Conservation (phyloP, 768 basidiomycete species). For the Heimioporus sp. region DNA sequence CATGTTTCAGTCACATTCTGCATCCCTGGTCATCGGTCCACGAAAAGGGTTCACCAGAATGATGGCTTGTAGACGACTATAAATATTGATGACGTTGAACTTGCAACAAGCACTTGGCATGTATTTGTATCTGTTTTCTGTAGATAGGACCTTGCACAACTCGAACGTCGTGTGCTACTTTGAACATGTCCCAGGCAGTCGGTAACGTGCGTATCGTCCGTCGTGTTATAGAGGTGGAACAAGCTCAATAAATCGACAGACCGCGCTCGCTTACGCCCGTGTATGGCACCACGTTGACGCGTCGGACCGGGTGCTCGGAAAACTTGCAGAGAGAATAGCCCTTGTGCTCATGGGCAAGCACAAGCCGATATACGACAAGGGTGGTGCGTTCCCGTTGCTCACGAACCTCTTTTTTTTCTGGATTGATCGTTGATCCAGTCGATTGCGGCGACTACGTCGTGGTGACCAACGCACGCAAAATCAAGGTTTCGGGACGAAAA, state of each 20-base stretch:
- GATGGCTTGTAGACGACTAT: too few relatives aligned
- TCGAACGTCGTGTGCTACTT: neutral
- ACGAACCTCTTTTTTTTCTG: neutral
- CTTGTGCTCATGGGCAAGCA: conserved; percentile 98
- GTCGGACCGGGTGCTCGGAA: conserved; percentile 86
- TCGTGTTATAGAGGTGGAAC: neutral
- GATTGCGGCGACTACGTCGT: conserved; percentile 99
- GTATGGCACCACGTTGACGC: conserved; percentile 97
- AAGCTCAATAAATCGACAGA: conserved; percentile 46
- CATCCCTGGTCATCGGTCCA: too few relatives aligned
- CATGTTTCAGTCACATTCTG: too few relatives aligned
- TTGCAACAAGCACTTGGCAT: too few relatives aligned
- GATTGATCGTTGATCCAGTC: conserved; percentile 45
- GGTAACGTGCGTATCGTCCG: conserved; percentile 59
- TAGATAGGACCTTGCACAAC: too few relatives aligned
- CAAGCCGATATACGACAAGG: conserved; percentile 94
- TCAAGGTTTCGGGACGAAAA: conserved; percentile 90
- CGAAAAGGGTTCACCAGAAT: too few relatives aligned
- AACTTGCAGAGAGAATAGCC: conserved; percentile 92
- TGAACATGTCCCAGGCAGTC: conserved; percentile 75
- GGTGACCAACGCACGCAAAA: conserved; percentile 82
- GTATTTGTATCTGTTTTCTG: too few relatives aligned
- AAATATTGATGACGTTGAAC: too few relatives aligned
- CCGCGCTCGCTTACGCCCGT: conserved; percentile 91
- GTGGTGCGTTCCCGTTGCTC: conserved; percentile 49